Percentiles rank a stretch among this genome's conserved stretches.
Evolutionary conservation across 257 asterid genomes (phyloP).

Genomic region (Echites panduratus): DNA sequence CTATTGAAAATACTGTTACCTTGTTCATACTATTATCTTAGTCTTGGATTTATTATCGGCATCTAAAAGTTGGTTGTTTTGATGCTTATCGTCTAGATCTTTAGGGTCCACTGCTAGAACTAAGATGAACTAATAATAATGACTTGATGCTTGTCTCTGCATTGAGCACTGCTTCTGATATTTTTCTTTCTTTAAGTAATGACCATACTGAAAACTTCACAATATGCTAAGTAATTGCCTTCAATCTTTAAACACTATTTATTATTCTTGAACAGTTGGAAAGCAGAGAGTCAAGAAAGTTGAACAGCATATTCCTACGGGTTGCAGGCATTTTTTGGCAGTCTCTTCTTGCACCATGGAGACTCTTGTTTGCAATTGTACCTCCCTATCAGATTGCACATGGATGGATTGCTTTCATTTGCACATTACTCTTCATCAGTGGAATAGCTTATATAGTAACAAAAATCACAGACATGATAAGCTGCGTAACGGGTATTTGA

Average conservation of each 20-base stretch:
- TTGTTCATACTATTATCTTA: neutral
- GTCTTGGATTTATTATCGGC: neutral
- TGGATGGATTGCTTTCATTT: constrained; percentile 86
- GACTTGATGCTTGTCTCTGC: neutral
- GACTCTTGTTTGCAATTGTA: constrained; percentile 72
- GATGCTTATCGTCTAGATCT: neutral
- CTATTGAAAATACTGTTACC: neutral
- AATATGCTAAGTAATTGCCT: neutral
- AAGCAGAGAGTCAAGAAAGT: constrained; percentile 45
- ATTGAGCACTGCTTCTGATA: neutral
- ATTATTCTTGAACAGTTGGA: constrained; percentile 45
- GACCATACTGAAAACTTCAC: neutral
- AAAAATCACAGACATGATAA: constrained; percentile 67
- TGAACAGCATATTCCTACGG: constrained; percentile 29
- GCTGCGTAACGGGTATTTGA: constrained; percentile 74
- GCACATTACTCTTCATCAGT: constrained; percentile 66
- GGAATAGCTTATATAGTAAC: constrained; percentile 86
- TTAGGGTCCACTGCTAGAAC: neutral
- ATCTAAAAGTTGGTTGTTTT: neutral
- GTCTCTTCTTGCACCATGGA: constrained; percentile 73
- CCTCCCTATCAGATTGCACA: constrained; percentile 92
- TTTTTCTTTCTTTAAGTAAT: neutral
- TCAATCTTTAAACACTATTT: neutral
- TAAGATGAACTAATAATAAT: neutral
- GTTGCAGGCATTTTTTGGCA: constrained; percentile 51